phyloP scores from a whole-genome alignment of 306 rosid species.

The Crataegus laevigata region DNA sequence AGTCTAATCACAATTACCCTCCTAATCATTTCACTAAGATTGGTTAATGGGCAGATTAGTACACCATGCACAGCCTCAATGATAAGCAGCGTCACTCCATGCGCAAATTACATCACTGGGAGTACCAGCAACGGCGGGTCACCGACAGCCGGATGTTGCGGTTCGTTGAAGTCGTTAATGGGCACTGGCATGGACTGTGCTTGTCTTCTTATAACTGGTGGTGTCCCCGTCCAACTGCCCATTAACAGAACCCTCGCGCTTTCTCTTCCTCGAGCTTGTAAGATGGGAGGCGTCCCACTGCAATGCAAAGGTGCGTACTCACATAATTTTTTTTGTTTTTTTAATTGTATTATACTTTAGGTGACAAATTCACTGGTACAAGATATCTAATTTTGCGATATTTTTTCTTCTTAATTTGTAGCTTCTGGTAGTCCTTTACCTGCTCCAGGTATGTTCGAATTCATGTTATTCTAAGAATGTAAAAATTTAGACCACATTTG shows the following conservation, averaged over 20 bases:
- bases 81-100: slow-evolving; percentile 67
- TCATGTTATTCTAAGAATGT: neutral
- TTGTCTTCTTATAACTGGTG: slow-evolving; percentile 54
- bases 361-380: neutral
- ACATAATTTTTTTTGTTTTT: neutral
- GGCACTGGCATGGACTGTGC: slow-evolving; percentile 45
- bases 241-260: slow-evolving; percentile 34
- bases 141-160: slow-evolving; percentile 50
- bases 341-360: neutral
- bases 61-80: slow-evolving; percentile 58
- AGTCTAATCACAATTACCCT: slow-evolving; percentile 20
- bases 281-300: slow-evolving; percentile 21
- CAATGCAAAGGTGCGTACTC: slow-evolving; percentile 53
- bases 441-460: slow-evolving; percentile 44
- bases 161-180: slow-evolving; percentile 34
- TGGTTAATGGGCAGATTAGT: slow-evolving; percentile 32
- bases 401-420: slow-evolving; percentile 23
- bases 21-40: slow-evolving; percentile 4
- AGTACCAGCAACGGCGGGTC: slow-evolving; percentile 47
- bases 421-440: slow-evolving; percentile 56
- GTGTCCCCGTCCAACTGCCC: slow-evolving; percentile 54
- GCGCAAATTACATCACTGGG: slow-evolving; percentile 66
- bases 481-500: neutral
- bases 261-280: slow-evolving; percentile 50
- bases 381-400: neutral